A percentile compares a stretch with the other conserved stretches of the same genome.
phyloP scores from a whole-genome alignment of 768 basidiomycete species.

The Amanita thiersii region DNA sequence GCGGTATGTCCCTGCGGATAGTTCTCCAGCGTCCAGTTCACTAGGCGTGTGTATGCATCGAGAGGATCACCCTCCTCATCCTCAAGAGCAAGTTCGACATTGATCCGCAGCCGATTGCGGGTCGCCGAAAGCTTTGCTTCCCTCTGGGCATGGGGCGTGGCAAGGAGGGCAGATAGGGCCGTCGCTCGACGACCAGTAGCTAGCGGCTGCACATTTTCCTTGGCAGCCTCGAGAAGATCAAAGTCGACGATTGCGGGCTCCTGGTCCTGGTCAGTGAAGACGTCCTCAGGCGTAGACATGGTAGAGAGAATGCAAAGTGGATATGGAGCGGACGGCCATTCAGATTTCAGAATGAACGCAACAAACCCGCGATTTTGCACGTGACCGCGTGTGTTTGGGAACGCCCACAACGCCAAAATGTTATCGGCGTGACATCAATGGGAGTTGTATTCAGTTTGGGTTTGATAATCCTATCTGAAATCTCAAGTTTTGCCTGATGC shows the following conservation, averaged over 20 bases:
- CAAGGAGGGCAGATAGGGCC: conserved; percentile 62
- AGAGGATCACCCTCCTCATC: conserved; percentile 78
- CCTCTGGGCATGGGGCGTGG: conserved; percentile 72
- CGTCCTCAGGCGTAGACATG: conserved; percentile 24
- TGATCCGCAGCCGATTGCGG: conserved; percentile 59
- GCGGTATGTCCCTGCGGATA: conserved; percentile 90
- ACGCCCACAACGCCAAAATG: not conserved
- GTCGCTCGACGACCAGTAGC: conserved; percentile 75
- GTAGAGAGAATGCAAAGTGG: not conserved
- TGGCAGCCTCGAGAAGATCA: conserved; percentile 74
- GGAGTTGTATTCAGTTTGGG: too few relatives aligned
- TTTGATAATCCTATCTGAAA: too few relatives aligned
- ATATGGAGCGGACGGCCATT: too few relatives aligned
- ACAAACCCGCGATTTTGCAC: not conserved
- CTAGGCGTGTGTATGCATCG: conserved; percentile 79
- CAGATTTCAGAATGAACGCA: not conserved
- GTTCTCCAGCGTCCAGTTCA: conserved; percentile 90
- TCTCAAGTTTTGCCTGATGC: too few relatives aligned
- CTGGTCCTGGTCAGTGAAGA: conserved; percentile 30
- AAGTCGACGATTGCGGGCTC: conserved; percentile 58
- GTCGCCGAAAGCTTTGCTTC: conserved; percentile 61
- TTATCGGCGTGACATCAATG: too few relatives aligned
- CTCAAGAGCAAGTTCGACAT: conserved; percentile 70
- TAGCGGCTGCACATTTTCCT: conserved; percentile 83
- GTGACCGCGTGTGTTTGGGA: conserved; percentile 5